Percentiles rank a stretch among this genome's conserved stretches.
Evolutionary conservation across 1,284 basidiomycete genomes (phyloP).

Genomic region (Puccinia polysora): DNA sequence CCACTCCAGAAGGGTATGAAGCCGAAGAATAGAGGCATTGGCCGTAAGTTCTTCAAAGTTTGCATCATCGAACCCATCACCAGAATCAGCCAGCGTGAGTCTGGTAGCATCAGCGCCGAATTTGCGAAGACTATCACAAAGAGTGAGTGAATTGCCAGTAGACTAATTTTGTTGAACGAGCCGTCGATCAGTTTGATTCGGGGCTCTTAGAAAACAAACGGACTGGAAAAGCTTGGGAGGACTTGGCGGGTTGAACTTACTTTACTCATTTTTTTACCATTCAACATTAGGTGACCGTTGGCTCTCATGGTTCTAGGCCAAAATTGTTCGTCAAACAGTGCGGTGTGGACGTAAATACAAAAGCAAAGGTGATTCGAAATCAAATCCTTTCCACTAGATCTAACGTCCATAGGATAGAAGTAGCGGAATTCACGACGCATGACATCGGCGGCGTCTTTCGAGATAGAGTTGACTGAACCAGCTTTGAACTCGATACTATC

Average conservation of each 20-base stretch:
- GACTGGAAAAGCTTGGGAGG: neutral
- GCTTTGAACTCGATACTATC: conserved; percentile 67
- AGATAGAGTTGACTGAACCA: conserved; percentile 53
- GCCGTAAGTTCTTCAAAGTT: conserved; percentile 99
- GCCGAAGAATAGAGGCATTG: conserved; percentile 90
- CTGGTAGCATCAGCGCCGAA: conserved; percentile 91
- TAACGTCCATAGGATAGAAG: conserved; percentile 98
- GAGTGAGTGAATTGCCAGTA: conserved; percentile 80
- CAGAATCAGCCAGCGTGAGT: conserved; percentile 88
- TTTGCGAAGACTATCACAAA: conserved; percentile 72
- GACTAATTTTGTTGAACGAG: conserved; percentile 61
- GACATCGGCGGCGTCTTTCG: conserved; percentile 71
- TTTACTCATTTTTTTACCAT: conserved; percentile 92
- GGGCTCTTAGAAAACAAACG: neutral
- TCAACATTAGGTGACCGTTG: conserved; percentile 96
- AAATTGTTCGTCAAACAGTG: conserved; percentile 87
- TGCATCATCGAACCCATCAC: conserved; percentile 93
- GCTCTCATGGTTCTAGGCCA: conserved; percentile 88
- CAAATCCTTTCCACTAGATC: conserved; percentile 97
- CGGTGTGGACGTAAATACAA: conserved; percentile 87
- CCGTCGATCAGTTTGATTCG: neutral
- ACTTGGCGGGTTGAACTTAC: neutral
- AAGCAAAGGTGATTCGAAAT: conserved; percentile 96
- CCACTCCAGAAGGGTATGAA: conserved; percentile 88
- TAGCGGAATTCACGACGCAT: conserved; percentile 91